Evolutionary conservation across 148 eudicot genomes (phyloP), one percentile per base, ranked within the genome.

Genomic region (Talinum fruticosum): DNA sequence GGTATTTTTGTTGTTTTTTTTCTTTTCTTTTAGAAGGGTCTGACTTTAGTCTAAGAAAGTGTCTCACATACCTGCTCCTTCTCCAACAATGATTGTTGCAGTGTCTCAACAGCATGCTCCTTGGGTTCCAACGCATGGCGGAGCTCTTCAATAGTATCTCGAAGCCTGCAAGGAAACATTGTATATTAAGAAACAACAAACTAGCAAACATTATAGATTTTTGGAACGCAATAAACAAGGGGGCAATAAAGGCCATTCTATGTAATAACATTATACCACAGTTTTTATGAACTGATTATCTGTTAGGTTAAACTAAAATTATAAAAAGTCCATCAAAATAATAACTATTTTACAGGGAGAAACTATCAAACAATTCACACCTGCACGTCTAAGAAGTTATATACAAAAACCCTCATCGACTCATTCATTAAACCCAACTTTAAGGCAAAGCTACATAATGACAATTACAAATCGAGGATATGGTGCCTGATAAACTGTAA

Each of bases 101-200:
- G 73, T n/a, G 88, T 79, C 85, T 90, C 97, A 76, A 96, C 76
- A 84, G 97, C 96, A 85, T 87, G 91, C 73, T 96, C 95, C 76
- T 96, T 93, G 51, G 99, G 99, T 83, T 81, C 88, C 80, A 96
- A 80, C 26, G 97, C 89, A 82, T 83, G 89, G 37, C 97, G 99
- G 72, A 96, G 82, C 81, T 96, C 99, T 87, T 96, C 99, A 76
- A 96, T 81, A 76, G 85, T 90, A 76, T 96, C 99, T 78, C 97
- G 88, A 81, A 96, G 95, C 87, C 99, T 96, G 85, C 66, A 82
- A 54, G 75, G 35, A 75, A 69, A 44, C 32, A 72, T 36, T 30
- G 71, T 75, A 54, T 69, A 73, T 61, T 26, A 72, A 35, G 2
- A 37, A 66, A 67, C 10, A 24, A 6, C 16, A 33, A 6, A 24